A percentile compares a stretch with the other conserved stretches of the same genome.
Conservation (phyloP, 495 filamentous ascomycete genomes). For the Annulohypoxylon maeteangense region DNA sequence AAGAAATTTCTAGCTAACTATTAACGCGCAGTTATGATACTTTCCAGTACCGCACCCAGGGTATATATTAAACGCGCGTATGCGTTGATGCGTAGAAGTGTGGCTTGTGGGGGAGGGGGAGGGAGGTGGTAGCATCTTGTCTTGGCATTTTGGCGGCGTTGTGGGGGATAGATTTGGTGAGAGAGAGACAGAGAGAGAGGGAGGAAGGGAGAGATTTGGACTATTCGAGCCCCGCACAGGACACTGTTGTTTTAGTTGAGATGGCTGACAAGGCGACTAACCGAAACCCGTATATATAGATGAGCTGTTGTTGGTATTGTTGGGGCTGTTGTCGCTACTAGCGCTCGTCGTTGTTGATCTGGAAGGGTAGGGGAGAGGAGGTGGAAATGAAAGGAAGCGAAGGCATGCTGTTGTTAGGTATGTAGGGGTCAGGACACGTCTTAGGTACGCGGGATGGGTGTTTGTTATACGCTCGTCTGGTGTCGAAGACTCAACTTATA, state of each 20-base stretch:
- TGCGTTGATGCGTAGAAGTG: constrained; percentile 9
- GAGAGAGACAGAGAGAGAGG: no score
- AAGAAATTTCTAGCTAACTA: constrained; percentile 16
- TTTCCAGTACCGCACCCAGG: constrained; percentile 82
- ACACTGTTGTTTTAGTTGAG: constrained; percentile 39
- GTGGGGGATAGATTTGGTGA: constrained; percentile 44
- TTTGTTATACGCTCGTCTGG: no score
- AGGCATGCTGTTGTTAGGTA: not conserved
- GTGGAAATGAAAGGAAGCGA: not conserved
- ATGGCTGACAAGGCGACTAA: constrained; percentile 22
- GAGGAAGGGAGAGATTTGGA: constrained; percentile 42
- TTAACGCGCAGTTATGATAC: constrained; percentile 70
- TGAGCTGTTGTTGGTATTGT: constrained; percentile 7
- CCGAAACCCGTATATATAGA: constrained; percentile 36
- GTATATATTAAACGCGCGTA: constrained; percentile 69
- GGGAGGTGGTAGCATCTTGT: constrained; percentile 44
- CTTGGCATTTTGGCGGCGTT: constrained; percentile 52
- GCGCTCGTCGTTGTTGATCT: not conserved
- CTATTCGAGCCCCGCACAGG: constrained; percentile 36
- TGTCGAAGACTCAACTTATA: not conserved
- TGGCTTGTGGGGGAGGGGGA: constrained; percentile 11
- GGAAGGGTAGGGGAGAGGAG: not conserved
- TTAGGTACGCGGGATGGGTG: not conserved
- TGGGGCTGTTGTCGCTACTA: constrained; percentile 9
- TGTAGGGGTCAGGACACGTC: not conserved